A percentile compares a stretch with the other conserved stretches of the same genome.
Conservation (phyloP, 2,329 filamentous ascomycete species). For the Talaromyces sp. region DNA sequence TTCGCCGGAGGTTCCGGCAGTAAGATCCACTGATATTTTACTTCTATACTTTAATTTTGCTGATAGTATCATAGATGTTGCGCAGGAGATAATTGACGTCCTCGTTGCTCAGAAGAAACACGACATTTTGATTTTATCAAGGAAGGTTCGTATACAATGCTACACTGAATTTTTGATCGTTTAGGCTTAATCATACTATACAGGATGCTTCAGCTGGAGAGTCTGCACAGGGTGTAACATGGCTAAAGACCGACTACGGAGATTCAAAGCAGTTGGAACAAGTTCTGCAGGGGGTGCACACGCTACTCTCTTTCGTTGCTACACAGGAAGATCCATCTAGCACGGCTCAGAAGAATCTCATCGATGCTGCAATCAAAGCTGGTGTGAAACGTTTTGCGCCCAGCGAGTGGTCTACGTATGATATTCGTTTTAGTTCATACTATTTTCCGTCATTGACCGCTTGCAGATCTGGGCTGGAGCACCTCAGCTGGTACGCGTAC, state of each 20-base stretch:
- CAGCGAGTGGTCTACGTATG: conserved; percentile 28
- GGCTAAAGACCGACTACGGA: conserved; percentile 42
- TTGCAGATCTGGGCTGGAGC: conserved; percentile 22
- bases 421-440: not conserved
- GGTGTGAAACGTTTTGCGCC: conserved; percentile 39
- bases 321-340: conserved; percentile 13
- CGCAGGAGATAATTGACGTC: conserved; percentile 47
- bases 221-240: conserved; percentile 14
- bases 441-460: not conserved
- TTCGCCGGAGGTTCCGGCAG: conserved; percentile 42
- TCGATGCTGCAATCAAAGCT: conserved; percentile 34
- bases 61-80: conserved; percentile 41
- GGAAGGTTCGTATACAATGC: conserved; percentile 32
- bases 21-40: conserved; percentile 19
- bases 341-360: conserved; percentile 28
- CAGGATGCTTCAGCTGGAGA: conserved; percentile 18
- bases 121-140: conserved; percentile 47
- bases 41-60: conserved; percentile 1
- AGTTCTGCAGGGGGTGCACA: conserved; percentile 44
- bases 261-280: conserved; percentile 32
- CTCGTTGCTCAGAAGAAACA: conserved; percentile 47
- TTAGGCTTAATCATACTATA: not conserved
- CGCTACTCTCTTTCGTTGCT: conserved; percentile 48
- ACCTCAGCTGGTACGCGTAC: conserved; percentile 45
- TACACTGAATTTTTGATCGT: not conserved